Evolutionary conservation across 2,329 filamentous ascomycete species (phyloP), one percentile per base, ranked within the genome.

Genomic region (Colletotrichum gigasporum): DNA sequence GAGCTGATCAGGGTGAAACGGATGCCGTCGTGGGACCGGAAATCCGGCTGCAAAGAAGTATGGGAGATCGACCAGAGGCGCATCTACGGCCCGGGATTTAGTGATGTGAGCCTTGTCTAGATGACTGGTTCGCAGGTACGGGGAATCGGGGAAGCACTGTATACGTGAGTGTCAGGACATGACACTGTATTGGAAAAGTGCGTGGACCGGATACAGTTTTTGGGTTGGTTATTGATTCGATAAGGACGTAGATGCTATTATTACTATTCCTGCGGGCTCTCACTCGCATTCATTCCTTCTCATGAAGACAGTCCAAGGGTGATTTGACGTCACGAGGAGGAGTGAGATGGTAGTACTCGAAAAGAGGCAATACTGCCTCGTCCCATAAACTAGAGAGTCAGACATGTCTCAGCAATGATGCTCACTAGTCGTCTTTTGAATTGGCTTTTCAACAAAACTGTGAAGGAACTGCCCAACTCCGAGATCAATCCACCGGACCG

Each of bases 51-150:
- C 8, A 62, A 50, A 34, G 16, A 48, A 48, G 34, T 62, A 14
- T 62, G 62, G 62, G 62, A 65, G 30, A 41, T 42, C 28, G 56
- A 65, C 35, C 56, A 65, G 56, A 65, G 50, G 44, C 62, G 62
- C 42, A 62, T 65, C 12, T 63, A 63, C 47, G 58, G 63, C 45
- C 51, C 58, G 47, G 58, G 63, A 37, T 65, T 65, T 58, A 65
- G 63, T 58, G 63, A 65, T 18, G 63, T 65, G 30, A 65, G 60
- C 51, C 63, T 65, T 18, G 63, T 65, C 63, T 65, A 65, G 63
- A 65, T 65, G 63, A 65, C 51, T 32, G 51, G 63, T 35, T 48
- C 24, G 34, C n/a, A 26, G 6, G 28, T 22, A 18, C 18, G 34
- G 14, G 8, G 20, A 14, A 42, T 5, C 2, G 44, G 12, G 28